These are phyloP conservation scores for Exophiala sp. DNA, from an alignment of 2,329 filamentous ascomycete species.

Conservation along the genomic window DNA sequence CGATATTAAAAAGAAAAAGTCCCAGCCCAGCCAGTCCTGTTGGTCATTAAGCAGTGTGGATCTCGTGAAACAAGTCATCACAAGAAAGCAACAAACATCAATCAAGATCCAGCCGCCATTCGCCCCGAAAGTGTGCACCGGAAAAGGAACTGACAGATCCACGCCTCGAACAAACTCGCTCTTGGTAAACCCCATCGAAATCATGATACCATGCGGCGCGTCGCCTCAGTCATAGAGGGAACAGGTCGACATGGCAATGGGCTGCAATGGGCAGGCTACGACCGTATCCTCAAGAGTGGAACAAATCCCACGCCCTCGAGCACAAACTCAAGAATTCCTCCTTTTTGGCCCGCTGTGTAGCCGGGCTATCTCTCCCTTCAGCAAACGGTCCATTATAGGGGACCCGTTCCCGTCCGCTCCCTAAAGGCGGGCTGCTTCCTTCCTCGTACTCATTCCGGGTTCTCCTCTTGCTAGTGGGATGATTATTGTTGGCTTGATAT, in stretches of 20 bases:
- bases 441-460: constrained; percentile 83
- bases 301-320: constrained; percentile 89
- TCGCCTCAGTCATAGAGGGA: constrained; percentile 2
- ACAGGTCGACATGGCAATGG: constrained; percentile 6
- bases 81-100: neutral
- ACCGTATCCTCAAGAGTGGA: constrained; percentile 65
- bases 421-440: constrained; percentile 79
- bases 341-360: constrained; percentile 77
- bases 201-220: constrained; percentile 15
- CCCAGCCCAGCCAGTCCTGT: constrained; percentile 25
- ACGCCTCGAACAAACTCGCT: neutral
- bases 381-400: constrained; percentile 64
- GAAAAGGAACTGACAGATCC: neutral
- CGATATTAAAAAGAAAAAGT: constrained; percentile 19
- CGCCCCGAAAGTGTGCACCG: neutral
- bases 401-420: constrained; percentile 57
- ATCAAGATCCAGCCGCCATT: neutral
- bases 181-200: neutral
- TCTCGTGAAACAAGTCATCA: constrained; percentile 12
- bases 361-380: constrained; percentile 74
- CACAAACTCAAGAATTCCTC: constrained; percentile 87
- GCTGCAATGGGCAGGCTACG: neutral
- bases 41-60: constrained; percentile 16
- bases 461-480: constrained; percentile 55
- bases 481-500: constrained; percentile 33